phyloP scores from a whole-genome alignment of 208 protist genomes.

The Tritrichomonas musculus region DNA sequence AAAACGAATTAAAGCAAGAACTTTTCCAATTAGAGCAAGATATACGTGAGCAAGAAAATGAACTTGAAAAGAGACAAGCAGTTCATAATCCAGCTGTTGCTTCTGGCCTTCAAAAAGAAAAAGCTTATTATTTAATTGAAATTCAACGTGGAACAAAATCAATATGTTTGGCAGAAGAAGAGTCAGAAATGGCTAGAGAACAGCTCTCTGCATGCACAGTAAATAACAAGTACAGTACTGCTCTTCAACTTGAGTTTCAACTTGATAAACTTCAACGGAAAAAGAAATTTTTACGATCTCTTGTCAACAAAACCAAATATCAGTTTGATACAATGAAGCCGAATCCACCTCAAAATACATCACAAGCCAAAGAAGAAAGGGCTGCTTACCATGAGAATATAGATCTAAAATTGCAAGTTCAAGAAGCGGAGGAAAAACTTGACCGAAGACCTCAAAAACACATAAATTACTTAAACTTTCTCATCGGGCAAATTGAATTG shows the following conservation, averaged over 20 bases:
- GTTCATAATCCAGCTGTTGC: background rate
- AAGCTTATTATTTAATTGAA: constrained; percentile 2
- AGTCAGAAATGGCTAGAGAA: background rate
- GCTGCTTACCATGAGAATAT: no score
- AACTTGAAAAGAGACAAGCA: background rate
- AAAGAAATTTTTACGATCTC: background rate
- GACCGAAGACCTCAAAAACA: background rate
- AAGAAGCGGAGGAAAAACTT: background rate
- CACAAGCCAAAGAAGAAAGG: background rate
- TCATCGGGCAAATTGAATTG: background rate
- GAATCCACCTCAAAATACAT: no score
- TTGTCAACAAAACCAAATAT: background rate
- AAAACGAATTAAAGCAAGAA: background rate
- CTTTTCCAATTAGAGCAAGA: background rate
- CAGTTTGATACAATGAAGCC: background rate
- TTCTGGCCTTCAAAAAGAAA: background rate
- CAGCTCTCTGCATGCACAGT: background rate
- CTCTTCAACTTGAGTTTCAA: background rate
- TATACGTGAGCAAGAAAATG: background rate
- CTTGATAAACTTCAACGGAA: background rate
- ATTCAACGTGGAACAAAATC: background rate
- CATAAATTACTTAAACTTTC: background rate
- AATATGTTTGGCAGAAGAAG: background rate
- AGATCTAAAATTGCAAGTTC: background rate
- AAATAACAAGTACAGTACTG: background rate